Conservation (phyloP, 2,329 filamentous ascomycete species). For the Fusarium palustre region DNA sequence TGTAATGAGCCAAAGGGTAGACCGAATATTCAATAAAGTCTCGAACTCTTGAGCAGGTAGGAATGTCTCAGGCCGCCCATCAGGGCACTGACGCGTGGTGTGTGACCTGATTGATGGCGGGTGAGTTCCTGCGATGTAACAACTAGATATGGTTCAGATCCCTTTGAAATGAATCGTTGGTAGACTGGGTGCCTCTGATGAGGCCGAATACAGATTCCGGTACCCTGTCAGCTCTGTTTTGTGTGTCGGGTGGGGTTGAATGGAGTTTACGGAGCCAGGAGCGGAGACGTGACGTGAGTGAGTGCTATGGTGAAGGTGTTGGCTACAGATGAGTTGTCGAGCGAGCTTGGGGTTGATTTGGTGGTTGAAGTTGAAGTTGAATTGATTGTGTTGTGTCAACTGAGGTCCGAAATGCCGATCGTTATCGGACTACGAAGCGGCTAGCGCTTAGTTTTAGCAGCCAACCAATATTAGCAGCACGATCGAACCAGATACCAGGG, state of each 20-base stretch:
- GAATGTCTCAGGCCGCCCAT: not conserved
- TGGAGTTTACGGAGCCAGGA: conserved; percentile 18
- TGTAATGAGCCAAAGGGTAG: not conserved
- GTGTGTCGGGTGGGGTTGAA: conserved; percentile 18
- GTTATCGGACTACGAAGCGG: conserved; percentile 21
- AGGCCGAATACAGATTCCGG: conserved; percentile 4
- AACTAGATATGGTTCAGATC: not conserved
- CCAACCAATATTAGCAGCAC: conserved; percentile 27
- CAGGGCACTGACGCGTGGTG: not conserved
- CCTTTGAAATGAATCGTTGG: not conserved
- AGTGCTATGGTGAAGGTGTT: not conserved
- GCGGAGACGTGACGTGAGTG: conserved; percentile 1
- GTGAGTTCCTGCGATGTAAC: not conserved
- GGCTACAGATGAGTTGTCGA: not conserved
- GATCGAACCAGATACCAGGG: not conserved
- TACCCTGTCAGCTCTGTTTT: conserved; percentile 18
- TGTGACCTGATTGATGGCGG: too few relatives aligned
- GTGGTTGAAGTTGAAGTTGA: conserved; percentile 20
- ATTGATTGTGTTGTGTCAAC: conserved; percentile 7
- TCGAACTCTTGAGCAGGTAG: not conserved
- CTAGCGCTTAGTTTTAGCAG: conserved; percentile 16
- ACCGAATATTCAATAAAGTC: not conserved
- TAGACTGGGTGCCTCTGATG: not conserved
- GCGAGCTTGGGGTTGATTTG: conserved; percentile 25
- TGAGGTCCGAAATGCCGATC: conserved; percentile 21